Evolutionary conservation across 805 yeast species (phyloP).

Genomic region (Teunomyces lycoperdinae): DNA sequence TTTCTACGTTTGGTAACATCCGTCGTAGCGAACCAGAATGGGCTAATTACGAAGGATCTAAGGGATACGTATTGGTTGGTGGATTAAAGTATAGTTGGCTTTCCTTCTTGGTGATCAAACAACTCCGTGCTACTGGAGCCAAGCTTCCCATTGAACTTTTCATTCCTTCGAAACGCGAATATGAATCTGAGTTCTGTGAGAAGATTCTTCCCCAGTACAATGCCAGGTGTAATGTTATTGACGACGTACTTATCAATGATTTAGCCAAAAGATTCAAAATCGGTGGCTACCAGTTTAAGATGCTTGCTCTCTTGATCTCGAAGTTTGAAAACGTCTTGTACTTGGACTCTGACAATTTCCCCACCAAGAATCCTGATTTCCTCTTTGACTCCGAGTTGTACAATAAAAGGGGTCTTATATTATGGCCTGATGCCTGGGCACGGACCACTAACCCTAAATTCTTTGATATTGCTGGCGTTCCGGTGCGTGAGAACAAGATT

Average conservation of each 20-base stretch:
- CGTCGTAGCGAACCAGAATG: slow-evolving; percentile 38
- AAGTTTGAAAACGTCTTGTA: slow-evolving; percentile 46
- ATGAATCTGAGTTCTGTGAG: slow-evolving; percentile 48
- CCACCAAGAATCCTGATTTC: slow-evolving; percentile 39
- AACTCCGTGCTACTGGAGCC: slow-evolving; percentile 43
- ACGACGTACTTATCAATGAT: slow-evolving; percentile 17
- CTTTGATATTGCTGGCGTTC: slow-evolving; percentile 50
- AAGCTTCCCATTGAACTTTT: slow-evolving; percentile 51
- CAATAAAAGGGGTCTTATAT: slow-evolving; percentile 45
- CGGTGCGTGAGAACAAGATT: slow-evolving; percentile 32
- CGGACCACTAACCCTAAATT: slow-evolving; percentile 62
- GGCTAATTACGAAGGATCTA: slow-evolving; percentile 27
- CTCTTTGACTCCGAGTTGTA: slow-evolving; percentile 46
- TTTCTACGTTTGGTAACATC: slow-evolving; percentile 35
- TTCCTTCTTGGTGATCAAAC: slow-evolving; percentile 46
- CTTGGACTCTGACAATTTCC: slow-evolving; percentile 52
- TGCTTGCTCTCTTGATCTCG: slow-evolving; percentile 63
- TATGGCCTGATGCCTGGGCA: slow-evolving; percentile 75
- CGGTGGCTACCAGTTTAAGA: slow-evolving; percentile 51
- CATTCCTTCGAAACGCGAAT: slow-evolving; percentile 42
- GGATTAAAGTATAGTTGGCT: slow-evolving; percentile 53
- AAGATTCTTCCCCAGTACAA: slow-evolving; percentile 38
- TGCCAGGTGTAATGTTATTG: slow-evolving; percentile 48
- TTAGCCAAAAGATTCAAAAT: slow-evolving; percentile 21
- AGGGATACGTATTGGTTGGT: slow-evolving; percentile 50